phyloP scores from a whole-genome alignment of 2,329 filamentous ascomycete genomes.

The Aspergillus alliaceus region DNA sequence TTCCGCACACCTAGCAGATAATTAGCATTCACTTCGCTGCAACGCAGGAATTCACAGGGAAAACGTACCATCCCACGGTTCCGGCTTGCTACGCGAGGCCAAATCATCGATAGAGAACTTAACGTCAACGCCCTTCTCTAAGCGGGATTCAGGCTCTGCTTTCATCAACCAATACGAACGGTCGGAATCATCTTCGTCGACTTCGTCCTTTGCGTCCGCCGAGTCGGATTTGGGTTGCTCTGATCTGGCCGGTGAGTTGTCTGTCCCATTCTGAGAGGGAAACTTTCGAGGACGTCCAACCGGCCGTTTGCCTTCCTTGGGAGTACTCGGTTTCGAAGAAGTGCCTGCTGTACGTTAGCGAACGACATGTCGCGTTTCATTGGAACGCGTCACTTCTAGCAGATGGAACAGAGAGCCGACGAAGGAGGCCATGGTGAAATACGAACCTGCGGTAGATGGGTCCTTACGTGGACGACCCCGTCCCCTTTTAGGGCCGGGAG shows the following conservation, averaged over 20 bases:
- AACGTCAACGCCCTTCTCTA: constrained; percentile 85
- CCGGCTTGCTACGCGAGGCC: constrained; percentile 67
- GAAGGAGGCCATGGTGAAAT: not conserved
- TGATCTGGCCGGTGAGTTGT: constrained; percentile 10
- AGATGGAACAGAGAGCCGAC: not conserved
- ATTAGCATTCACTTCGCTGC: constrained; percentile 5
- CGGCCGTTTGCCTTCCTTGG: constrained; percentile 22
- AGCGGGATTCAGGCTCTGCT: constrained; percentile 81
- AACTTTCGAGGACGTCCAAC: constrained; percentile 27
- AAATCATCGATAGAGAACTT: constrained; percentile 94
- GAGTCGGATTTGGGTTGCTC: constrained; percentile 18
- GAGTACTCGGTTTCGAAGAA: constrained; percentile 15
- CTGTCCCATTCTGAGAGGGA: constrained; percentile 16
- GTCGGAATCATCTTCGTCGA: constrained; percentile 17
- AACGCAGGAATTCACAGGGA: not conserved
- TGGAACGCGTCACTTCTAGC: not conserved
- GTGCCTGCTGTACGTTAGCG: constrained; percentile 12
- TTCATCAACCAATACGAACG: constrained; percentile 77
- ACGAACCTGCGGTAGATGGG: constrained; percentile 15
- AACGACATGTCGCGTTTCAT: not conserved
- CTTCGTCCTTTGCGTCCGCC: constrained; percentile 15
- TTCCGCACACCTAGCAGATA: constrained; percentile 45
- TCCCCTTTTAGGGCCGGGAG: constrained; percentile 32
- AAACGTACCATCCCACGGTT: constrained; percentile 83
- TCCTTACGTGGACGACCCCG: constrained; percentile 35